A percentile compares a stretch with the other conserved stretches of the same genome.
Conservation (phyloP, 2,329 filamentous ascomycete species). For the Dothideomycetidae sp. region DNA sequence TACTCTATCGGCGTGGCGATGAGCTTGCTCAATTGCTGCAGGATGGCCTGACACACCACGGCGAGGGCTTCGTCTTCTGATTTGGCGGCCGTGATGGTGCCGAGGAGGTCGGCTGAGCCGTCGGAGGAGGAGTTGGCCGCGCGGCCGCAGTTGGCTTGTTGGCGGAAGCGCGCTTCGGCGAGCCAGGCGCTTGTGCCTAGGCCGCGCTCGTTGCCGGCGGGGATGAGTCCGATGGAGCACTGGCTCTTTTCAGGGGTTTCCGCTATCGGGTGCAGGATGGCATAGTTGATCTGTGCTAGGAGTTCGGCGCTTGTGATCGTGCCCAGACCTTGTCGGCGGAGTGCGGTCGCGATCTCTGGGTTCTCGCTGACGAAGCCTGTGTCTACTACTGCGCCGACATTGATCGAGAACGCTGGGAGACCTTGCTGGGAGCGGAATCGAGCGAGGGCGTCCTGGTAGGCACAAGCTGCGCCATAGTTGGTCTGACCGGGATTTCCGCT, state of each 20-base stretch:
- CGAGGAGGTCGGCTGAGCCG: not conserved
- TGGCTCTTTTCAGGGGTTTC: not conserved
- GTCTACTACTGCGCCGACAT: slow-evolving; percentile 38
- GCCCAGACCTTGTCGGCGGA: not conserved
- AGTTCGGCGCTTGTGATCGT: not conserved
- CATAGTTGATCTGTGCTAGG: not conserved
- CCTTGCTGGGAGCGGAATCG: slow-evolving; percentile 28
- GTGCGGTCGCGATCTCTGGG: not conserved
- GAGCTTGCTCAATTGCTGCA: not conserved
- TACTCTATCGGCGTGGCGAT: not conserved
- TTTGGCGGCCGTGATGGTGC: not conserved
- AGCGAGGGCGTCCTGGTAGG: slow-evolving; percentile 15
- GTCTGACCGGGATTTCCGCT: slow-evolving; percentile 11
- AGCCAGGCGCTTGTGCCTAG: not conserved
- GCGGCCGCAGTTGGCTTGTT: not conserved
- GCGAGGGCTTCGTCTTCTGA: not conserved
- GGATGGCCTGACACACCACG: not conserved
- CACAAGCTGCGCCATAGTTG: slow-evolving; percentile 13
- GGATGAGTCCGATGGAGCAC: not conserved
- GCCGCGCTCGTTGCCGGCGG: not conserved
- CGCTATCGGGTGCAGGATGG: not conserved
- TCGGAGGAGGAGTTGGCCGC: not conserved
- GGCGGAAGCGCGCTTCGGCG: not conserved
- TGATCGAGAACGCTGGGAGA: slow-evolving; percentile 34
- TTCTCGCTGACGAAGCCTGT: slow-evolving; percentile 23